Base-by-base conservation (phyloP, 192 early-diverging fungal genomes). In the Anaeromyces robustus region DNA sequence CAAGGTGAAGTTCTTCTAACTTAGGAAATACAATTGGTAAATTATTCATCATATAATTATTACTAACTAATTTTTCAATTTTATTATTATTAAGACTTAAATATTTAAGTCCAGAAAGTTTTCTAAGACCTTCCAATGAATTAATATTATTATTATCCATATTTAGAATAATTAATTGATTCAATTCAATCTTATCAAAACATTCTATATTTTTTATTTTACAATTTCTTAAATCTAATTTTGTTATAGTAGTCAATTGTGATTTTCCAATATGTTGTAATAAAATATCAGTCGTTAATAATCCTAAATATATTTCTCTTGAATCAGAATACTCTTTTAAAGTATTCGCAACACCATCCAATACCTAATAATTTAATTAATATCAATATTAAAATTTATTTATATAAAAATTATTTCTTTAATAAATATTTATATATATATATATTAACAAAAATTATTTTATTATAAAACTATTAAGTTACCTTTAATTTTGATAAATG, bases 201-300 rank as follows among this genome's bases (percentile, higher is more conserved):
- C 90, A 91, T 80, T 91, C 88, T 30, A 91, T 86, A 78, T 91
- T 88, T 18, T 86, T 83, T 43, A 91, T 89, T 77, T 89, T 91
- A 86, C 89, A 91, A 80, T 91, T 91, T 22, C 89, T 84, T 29
- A 91, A 83, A 80, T 91, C 90, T 2, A 91, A 86, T 78, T 91
- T 89, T 41, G 85, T 84, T 32, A 91, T 91, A 52, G 83, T 85
- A 77, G 86, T 84, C 84, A 91, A 89, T 19, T 83, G 81, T 34
- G 86, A 85, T 68, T 91, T 89, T 2, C 90, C 90, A 77, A 91
- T 87, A 79, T 90, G 89, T 81, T 90, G 88, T 6, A 86, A 88
- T 12, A 91, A 82, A 26, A 91, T 87, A 80, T 91, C 90, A 2
- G 88, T 83, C 17, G 90, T 91, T 29, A 91, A 86, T 78, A 86